These are phyloP conservation scores for Paratinospora sagittata DNA, from an alignment of 164 flowering plant species.

Conservation along the genomic window DNA sequence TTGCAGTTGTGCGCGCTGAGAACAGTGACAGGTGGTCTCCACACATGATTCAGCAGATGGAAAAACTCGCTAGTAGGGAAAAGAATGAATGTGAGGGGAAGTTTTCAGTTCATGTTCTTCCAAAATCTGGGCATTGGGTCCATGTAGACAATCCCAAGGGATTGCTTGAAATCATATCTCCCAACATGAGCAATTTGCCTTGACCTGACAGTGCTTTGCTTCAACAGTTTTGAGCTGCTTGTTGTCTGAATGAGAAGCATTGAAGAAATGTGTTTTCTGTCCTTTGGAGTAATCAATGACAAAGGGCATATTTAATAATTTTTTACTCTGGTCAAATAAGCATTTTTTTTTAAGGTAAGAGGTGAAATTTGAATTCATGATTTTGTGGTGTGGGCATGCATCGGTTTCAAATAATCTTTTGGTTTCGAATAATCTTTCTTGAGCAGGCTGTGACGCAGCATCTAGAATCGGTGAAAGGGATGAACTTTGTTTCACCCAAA, in stretches of 20 bases:
- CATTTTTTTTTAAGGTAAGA: neutral
- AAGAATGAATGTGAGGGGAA: slow-evolving; percentile 43
- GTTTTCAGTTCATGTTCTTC: slow-evolving; percentile 61
- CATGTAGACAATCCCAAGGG: slow-evolving; percentile 95
- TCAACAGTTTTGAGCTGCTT: neutral
- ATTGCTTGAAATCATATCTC: slow-evolving; percentile 70
- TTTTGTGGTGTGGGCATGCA: neutral
- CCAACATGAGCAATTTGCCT: slow-evolving; percentile 29
- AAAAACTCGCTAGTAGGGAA: slow-evolving; percentile 32
- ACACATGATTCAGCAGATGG: slow-evolving; percentile 44
- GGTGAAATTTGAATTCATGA: neutral
- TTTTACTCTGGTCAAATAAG: neutral
- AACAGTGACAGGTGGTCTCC: slow-evolving; percentile 88
- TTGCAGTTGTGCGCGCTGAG: slow-evolving; percentile 73
- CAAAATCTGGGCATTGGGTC: slow-evolving; percentile 93
- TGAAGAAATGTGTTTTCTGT: no score
- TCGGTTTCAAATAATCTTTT: neutral
- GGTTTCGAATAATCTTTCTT: no score
- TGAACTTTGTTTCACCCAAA: no score
- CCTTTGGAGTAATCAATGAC: neutral
- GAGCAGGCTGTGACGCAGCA: no score
- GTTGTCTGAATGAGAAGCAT: neutral
- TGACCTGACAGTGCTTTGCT: neutral
- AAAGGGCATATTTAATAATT: neutral
- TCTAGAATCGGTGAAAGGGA: no score